Conservation (phyloP, 2,329 filamentous ascomycete species). For the Fusarium pilosicola region DNA sequence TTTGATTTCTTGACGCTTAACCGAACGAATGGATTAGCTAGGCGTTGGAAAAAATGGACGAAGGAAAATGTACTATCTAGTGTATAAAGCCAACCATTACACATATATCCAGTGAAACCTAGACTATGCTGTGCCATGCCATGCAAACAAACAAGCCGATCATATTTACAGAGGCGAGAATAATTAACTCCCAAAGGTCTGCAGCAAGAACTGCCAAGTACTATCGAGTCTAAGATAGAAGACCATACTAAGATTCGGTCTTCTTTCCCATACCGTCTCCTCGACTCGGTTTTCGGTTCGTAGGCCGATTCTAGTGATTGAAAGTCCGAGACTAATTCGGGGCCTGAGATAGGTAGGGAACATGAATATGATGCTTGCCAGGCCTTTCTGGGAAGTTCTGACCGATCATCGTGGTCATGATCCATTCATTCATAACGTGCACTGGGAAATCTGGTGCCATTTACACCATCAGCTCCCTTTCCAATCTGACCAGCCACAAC, state of each 20-base stretch:
- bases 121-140: slow-evolving; percentile 25
- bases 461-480: slow-evolving; percentile 52
- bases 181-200: slow-evolving; percentile 20
- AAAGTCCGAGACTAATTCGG: neutral
- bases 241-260: neutral
- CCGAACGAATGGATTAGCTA: slow-evolving; percentile 5
- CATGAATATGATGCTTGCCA: neutral
- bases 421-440: slow-evolving; percentile 24
- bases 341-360: neutral
- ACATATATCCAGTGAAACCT: slow-evolving; percentile 38
- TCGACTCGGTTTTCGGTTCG: neutral
- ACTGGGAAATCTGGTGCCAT: slow-evolving; percentile 46
- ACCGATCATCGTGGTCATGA: neutral
- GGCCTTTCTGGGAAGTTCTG: neutral
- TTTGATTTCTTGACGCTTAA: neutral
- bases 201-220: slow-evolving; percentile 26
- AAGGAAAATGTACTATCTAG: slow-evolving; percentile 28
- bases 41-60: slow-evolving; percentile 24
- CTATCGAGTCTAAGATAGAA: slow-evolving; percentile 24
- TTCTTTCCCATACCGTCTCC: neutral
- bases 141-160: slow-evolving; percentile 35
- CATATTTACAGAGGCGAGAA: slow-evolving; percentile 36
- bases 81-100: slow-evolving; percentile 31
- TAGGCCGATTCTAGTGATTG: neutral
- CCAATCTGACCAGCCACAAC: slow-evolving; percentile 73